Conservation (phyloP, 1,284 basidiomycete species). For the Ganoderma multipileum region DNA sequence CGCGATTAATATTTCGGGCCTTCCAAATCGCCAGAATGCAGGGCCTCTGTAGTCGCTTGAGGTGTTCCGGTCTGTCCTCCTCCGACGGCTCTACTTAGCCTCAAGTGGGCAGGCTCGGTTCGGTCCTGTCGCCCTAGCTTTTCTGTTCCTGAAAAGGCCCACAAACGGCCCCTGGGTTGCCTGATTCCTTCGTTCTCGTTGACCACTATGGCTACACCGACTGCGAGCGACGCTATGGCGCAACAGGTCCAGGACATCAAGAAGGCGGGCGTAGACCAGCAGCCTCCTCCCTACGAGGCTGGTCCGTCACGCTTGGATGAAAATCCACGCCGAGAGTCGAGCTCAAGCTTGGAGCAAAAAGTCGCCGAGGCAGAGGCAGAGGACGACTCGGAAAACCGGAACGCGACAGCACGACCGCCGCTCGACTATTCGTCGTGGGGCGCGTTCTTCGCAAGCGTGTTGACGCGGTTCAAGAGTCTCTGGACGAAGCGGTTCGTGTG, state of each 20-base stretch:
- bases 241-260: conserved; percentile 14
- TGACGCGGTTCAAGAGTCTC: conserved; percentile 67
- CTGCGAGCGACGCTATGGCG: conserved; percentile 15
- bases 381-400: neutral
- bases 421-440: conserved; percentile 65
- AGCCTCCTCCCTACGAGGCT: conserved; percentile 12
- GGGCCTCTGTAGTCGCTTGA: neutral
- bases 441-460: conserved; percentile 59
- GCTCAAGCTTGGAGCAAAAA: neutral
- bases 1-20: neutral
- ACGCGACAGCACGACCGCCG: conserved; percentile 45
- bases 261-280: neutral
- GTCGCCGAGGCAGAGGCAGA: neutral
- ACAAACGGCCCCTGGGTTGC: conserved; percentile 6
- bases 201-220: neutral
- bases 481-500: conserved; percentile 78
- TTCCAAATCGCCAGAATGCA: neutral
- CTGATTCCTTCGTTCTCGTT: neutral
- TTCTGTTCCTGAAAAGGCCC: conserved; percentile 15
- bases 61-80: neutral
- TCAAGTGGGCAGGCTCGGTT: neutral
- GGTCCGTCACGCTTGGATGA: neutral
- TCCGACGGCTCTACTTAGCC: neutral
- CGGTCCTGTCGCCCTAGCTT: neutral
- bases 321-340: neutral